phyloP scores from a whole-genome alignment of 176 grass and related monocot species.

The Musa schizocarpa region DNA sequence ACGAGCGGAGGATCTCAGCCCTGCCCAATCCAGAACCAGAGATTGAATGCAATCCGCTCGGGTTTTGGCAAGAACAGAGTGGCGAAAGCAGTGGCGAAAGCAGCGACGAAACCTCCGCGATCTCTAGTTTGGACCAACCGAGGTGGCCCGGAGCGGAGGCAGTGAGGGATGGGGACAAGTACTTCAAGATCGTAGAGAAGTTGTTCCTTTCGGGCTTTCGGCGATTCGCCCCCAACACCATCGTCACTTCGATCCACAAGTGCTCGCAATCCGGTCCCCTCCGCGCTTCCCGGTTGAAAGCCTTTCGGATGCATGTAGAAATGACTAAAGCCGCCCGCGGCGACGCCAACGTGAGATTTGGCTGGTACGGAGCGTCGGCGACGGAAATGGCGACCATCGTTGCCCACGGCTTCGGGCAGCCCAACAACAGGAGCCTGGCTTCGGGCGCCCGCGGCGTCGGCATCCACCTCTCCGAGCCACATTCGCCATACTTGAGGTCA shows the following conservation, averaged over 20 bases:
- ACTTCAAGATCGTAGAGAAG: slow-evolving; percentile 55
- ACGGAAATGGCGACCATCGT: slow-evolving; percentile 38
- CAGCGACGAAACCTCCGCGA: slow-evolving; percentile 7
- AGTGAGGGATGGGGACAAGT: slow-evolving; percentile 34
- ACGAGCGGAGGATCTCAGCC: not conserved
- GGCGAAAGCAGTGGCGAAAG: slow-evolving; percentile 12
- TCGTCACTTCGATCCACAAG: slow-evolving; percentile 51
- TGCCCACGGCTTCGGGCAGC: slow-evolving; percentile 33
- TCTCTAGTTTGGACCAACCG: not conserved
- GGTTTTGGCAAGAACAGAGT: slow-evolving; percentile 12
- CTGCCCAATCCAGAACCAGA: not conserved
- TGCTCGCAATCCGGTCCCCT: slow-evolving; percentile 13
- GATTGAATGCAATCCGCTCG: not conserved
- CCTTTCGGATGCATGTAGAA: slow-evolving; percentile 37
- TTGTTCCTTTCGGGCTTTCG: slow-evolving; percentile 46
- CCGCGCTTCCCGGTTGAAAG: slow-evolving; percentile 20
- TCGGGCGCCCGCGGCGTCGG: slow-evolving; percentile 41
- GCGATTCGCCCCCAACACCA: not conserved
- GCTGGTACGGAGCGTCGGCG: slow-evolving; percentile 49
- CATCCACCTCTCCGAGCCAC: slow-evolving; percentile 60
- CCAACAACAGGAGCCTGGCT: slow-evolving; percentile 29
- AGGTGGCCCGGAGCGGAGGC: slow-evolving; percentile 19
- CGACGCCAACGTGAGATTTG: slow-evolving; percentile 40
- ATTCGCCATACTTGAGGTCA: slow-evolving; percentile 48
- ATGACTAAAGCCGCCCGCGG: slow-evolving; percentile 35